Evolutionary conservation across 2,329 filamentous ascomycete genomes (phyloP).

Genomic region (Nothophoma quercina): DNA sequence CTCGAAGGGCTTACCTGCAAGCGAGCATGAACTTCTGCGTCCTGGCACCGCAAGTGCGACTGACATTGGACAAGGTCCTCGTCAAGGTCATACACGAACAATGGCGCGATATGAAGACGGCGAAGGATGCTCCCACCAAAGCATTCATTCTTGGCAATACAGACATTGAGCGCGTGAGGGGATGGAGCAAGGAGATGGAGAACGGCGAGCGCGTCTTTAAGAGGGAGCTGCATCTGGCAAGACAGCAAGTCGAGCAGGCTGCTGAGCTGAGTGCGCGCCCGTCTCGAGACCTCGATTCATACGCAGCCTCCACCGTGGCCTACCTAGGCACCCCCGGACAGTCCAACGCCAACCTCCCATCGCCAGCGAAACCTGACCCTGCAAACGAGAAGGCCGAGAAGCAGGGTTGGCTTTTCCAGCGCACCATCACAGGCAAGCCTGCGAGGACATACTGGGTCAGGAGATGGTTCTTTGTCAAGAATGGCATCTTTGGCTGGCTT

Average conservation of each 20-base stretch:
- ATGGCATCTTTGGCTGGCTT: slow-evolving; percentile 95
- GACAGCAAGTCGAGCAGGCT: slow-evolving; percentile 81
- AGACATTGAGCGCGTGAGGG: slow-evolving; percentile 90
- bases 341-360: slow-evolving; percentile 59
- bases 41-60: slow-evolving; percentile 83
- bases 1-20: slow-evolving; percentile 87
- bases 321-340: slow-evolving; percentile 74
- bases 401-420: slow-evolving; percentile 91
- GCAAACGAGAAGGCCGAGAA: slow-evolving; percentile 71
- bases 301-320: slow-evolving; percentile 87
- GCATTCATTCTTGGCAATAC: slow-evolving; percentile 71
- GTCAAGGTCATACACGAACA: slow-evolving; percentile 85
- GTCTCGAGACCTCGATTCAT: slow-evolving; percentile 91
- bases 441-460: slow-evolving; percentile 88
- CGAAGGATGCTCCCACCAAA: slow-evolving; percentile 69
- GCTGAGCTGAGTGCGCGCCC: slow-evolving; percentile 76
- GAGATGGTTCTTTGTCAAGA: slow-evolving; percentile 94
- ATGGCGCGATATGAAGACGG: slow-evolving; percentile 82
- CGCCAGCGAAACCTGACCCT: slow-evolving; percentile 61
- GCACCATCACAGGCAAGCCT: slow-evolving; percentile 84
- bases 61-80: slow-evolving; percentile 83
- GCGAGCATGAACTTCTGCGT: slow-evolving; percentile 94
- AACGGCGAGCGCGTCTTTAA: slow-evolving; percentile 83
- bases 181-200: slow-evolving; percentile 96
- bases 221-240: slow-evolving; percentile 78